Evolutionary conservation across 2,329 filamentous ascomycete species (phyloP).

Genomic region (Paraphaeosphaeria sporulosa): DNA sequence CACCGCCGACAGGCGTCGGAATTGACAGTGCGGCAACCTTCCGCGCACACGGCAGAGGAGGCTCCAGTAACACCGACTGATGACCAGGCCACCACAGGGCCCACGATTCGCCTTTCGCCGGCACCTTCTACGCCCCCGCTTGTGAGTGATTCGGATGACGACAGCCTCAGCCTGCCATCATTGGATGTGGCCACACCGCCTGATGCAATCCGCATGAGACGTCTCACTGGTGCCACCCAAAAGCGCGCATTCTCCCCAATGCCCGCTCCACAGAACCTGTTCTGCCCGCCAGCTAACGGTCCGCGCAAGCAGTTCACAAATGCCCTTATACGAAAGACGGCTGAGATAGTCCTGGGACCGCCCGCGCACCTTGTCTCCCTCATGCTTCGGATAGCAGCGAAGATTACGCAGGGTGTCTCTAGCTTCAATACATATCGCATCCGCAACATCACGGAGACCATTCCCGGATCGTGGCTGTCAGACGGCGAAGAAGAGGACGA

Average conservation of each 20-base stretch:
- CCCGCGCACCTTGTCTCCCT: conserved; percentile 79
- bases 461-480: conserved; percentile 65
- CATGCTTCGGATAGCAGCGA: conserved; percentile 82
- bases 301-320: conserved; percentile 51
- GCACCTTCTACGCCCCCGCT: conserved; percentile 56
- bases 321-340: conserved; percentile 78
- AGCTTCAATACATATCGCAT: conserved; percentile 45
- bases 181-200: conserved; percentile 52
- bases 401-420: conserved; percentile 64
- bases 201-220: conserved; percentile 46
- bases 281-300: conserved; percentile 59
- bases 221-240: conserved; percentile 62
- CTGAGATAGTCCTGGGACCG: conserved; percentile 79
- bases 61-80: conserved; percentile 34
- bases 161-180: conserved; percentile 49
- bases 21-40: conserved; percentile 39
- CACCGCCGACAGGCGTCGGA: conserved; percentile 49
- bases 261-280: conserved; percentile 72
- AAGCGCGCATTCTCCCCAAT: conserved; percentile 71
- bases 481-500: conserved; percentile 59
- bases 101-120: conserved; percentile 35
- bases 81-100: conserved; percentile 25
- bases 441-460: conserved; percentile 35
- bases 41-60: conserved; percentile 21
- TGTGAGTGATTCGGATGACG: conserved; percentile 53